Conservation (phyloP, 164 flowering plant genomes). For the Paratinospora sagittata region DNA sequence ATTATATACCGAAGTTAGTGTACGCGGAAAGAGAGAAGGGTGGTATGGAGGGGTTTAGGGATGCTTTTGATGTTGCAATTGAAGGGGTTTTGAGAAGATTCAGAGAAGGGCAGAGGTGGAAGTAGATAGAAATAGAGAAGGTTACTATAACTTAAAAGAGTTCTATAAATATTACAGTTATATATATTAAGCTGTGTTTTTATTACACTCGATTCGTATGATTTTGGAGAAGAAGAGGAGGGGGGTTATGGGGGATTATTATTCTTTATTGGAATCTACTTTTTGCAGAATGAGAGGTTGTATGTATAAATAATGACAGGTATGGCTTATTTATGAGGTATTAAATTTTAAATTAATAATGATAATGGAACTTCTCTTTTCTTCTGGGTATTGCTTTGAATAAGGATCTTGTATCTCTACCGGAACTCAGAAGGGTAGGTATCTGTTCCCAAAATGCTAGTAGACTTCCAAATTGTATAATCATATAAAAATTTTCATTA, state of each 20-base stretch:
- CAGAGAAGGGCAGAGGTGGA: conserved; percentile 30
- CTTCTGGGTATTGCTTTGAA: too few relatives aligned
- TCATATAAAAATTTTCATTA: too few relatives aligned
- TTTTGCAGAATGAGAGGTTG: neutral
- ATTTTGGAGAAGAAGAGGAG: neutral
- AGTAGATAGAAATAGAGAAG: neutral
- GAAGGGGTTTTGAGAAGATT: conserved; percentile 69
- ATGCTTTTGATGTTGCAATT: conserved; percentile 85
- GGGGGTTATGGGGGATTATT: neutral
- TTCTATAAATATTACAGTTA: neutral
- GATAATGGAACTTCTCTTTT: too few relatives aligned
- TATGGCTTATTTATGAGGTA: neutral
- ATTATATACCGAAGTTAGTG: conserved; percentile 58
- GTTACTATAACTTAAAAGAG: neutral
- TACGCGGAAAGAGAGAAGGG: conserved; percentile 43
- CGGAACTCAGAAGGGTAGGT: too few relatives aligned
- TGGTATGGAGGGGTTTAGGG: conserved; percentile 47
- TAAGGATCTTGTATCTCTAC: too few relatives aligned
- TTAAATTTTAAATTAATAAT: too few relatives aligned
- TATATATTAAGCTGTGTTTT: neutral
- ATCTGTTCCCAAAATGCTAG: too few relatives aligned
- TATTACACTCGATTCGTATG: neutral
- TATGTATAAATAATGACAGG: neutral
- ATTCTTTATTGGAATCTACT: neutral
- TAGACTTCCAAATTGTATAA: too few relatives aligned